Base-by-base conservation (phyloP, 352 stramenopile genomes). In the Phytophthora europaea region DNA sequence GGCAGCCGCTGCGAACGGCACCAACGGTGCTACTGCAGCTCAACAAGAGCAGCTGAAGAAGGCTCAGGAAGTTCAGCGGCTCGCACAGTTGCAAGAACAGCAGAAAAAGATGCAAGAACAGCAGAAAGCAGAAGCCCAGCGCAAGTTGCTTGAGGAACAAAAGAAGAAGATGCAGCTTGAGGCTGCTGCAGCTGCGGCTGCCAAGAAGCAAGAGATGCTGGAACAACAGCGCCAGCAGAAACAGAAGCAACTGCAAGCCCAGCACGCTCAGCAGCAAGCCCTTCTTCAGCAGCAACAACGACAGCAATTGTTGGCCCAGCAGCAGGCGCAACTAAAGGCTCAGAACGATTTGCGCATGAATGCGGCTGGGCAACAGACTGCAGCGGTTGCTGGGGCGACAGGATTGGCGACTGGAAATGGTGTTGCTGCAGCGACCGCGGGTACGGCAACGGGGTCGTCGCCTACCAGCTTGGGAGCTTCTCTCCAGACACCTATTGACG, bases 91-190 rank as follows among this genome's bases (percentile, higher is more conserved):
- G 20, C 81, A 92, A 48, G 85, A 94, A 45, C 80, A 94, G 38
- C 83, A 94, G 45, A 82, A 86, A n/a, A 91, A 92, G 36, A 57
- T 91, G 67, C 79, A 90, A 64, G 81, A 92, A 57, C 78, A 91
- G 60, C 79, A 90, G 61, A 85, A 91, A 40, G 81, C 75, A 0
- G 87, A 92, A 28, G 80, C 85, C 2, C 82, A 94, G 58, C 85
- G 85, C 40, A 90, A 91, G 48, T 53, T 88, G 6, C 71, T 91
- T 50, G 82, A 93, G 62, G 84, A 94, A 60, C 82, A 91, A 52
- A 81, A 89, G 53, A 91, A 91, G 62, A 93, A 94, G 58, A 64
- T 89, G 47, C 83, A 93, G 52, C 78, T 90, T 16, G 84, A 95
- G 38, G 78, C 83, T 50, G 78, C 79, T 48, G 80, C 79, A n/a